Evolutionary conservation across 495 filamentous ascomycete genomes (phyloP), one percentile per base, ranked within the genome.

Genomic region (Neurospora sp.): DNA sequence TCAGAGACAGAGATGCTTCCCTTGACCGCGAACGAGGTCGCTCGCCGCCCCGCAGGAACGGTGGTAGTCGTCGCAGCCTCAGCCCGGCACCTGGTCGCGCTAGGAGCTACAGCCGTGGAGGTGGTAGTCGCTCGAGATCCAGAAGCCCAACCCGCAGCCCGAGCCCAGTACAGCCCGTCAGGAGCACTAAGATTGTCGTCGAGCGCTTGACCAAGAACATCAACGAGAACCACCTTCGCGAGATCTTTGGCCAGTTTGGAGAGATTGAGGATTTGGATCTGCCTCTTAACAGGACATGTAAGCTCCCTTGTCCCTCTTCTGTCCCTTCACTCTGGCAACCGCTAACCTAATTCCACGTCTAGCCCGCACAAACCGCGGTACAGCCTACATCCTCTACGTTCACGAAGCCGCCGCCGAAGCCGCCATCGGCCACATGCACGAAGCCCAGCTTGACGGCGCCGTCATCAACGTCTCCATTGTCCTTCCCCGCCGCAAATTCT

Each of bases 131-230:
- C 8, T 73, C 75, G 1, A 62, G 54, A 75, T 79, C 78, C 62
- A 80, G 83, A 44, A 84, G 81, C 66, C 77, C 79, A 62, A 77
- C 83, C 59, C 78, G 80, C 54, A 79, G 76, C 70, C 41, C 54
- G 40, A 80, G 74, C 44, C 72, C 73, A 39, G 62, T 48, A 6
- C 70, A 46, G 11, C 75, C 46, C 0, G 9, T 39, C 18, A 79
- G 72, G 54, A 81, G 79, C 42, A 83, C 82, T 23, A 83, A 83
- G 93, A 94, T 99, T 74, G 93, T 98, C 18, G 91, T 98, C 40
- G 96, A 99, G 83, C 96, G 96, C 79, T 87, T 99, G 77, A 96
- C 95, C 5, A 97, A 97, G 79, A 99, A 98, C 79, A 90, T 99
- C 76, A 94, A 92, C 70, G 93, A 94, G 76, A 87, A 86, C 37